Conservation (phyloP, 169 alveolate genomes). For the Cyclospora cayetanensis region DNA sequence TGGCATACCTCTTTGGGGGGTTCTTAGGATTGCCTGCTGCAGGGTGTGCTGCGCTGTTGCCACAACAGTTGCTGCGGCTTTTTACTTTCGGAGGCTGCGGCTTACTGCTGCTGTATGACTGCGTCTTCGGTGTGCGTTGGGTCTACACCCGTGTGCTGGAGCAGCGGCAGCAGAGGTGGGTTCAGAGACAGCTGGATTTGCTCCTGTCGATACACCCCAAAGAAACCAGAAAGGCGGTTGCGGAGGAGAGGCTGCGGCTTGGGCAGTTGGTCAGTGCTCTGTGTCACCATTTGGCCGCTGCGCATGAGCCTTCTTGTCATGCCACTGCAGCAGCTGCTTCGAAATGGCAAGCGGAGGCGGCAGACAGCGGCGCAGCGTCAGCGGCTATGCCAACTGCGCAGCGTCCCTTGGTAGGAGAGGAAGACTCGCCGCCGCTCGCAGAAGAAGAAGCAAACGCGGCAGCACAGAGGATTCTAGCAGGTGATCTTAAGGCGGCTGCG, state of each 20-base stretch:
- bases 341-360: too few species aligned
- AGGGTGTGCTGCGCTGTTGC: slow-evolving; percentile 25
- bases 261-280: slow-evolving; percentile 37
- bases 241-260: slow-evolving; percentile 2
- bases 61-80: slow-evolving; percentile 64
- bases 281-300: slow-evolving; percentile 42
- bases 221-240: neutral
- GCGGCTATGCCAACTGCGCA: too few species aligned
- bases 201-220: slow-evolving; percentile 11
- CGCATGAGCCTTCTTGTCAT: too few species aligned
- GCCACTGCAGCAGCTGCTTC: too few species aligned
- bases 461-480: slow-evolving; percentile 2
- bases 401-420: slow-evolving; percentile 26
- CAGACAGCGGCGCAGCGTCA: neutral
- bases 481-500: slow-evolving; percentile 32
- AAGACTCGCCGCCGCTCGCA: neutral
- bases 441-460: slow-evolving; percentile 45
- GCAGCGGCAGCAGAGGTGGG: slow-evolving; percentile 56
- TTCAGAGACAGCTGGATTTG: slow-evolving; percentile 25
- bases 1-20: neutral
- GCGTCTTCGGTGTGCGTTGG: neutral
- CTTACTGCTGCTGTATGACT: slow-evolving; percentile 37
- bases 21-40: slow-evolving; percentile 1
- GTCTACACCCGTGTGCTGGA: slow-evolving; percentile 25
- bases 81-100: slow-evolving; percentile 59